Conservation (phyloP, 1,284 basidiomycete genomes). For the Rhodotorula sp. region DNA sequence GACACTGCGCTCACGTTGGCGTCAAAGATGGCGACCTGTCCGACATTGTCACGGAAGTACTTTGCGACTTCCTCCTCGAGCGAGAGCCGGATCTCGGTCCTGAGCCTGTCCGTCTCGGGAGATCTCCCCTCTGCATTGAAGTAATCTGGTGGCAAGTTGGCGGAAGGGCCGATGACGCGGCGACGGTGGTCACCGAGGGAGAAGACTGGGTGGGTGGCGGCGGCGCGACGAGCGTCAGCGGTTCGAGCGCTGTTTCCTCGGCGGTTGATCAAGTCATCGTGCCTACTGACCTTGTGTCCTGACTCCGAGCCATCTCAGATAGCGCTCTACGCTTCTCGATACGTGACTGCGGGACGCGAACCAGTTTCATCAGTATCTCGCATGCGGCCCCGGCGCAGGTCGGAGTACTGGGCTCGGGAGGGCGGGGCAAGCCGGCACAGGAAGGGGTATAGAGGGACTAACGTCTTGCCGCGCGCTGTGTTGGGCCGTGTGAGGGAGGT, state of each 20-base stretch:
- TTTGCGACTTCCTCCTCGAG: constrained; percentile 87
- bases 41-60: constrained; percentile 72
- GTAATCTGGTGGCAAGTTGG: constrained; percentile 77
- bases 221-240: neutral
- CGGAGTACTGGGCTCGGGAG: no score
- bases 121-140: constrained; percentile 68
- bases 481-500: neutral
- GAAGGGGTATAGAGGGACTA: neutral
- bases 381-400: constrained; percentile 8
- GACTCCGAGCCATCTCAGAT: constrained; percentile 95
- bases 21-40: constrained; percentile 98
- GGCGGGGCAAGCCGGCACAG: no score
- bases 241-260: neutral
- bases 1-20: constrained; percentile 62
- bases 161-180: constrained; percentile 81
- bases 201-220: constrained; percentile 59
- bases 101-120: constrained; percentile 71
- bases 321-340: constrained; percentile 89
- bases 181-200: constrained; percentile 93
- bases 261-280: neutral
- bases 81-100: constrained; percentile 70
- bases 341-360: constrained; percentile 60
- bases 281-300: constrained; percentile 63
- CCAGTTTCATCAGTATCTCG: constrained; percentile 2
- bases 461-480: constrained; percentile 45